Conservation (phyloP, 1,284 basidiomycete genomes). For the Cutaneotrichosporon cutaneum region DNA sequence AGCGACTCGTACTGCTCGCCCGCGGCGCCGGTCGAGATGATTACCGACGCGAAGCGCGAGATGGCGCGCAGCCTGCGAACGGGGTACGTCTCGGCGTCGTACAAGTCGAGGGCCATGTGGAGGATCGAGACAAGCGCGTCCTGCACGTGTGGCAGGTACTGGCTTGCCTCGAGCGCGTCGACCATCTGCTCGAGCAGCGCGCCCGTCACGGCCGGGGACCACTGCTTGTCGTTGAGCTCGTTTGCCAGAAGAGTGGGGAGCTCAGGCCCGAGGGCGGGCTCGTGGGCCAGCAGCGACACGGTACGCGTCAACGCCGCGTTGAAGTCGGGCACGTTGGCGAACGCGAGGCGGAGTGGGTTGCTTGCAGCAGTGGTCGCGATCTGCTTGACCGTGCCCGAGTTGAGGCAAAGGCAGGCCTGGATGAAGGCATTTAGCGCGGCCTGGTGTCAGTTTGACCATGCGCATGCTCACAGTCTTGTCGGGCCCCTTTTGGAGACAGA, state of each 20-base stretch:
- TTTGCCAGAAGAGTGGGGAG: conserved; percentile 10
- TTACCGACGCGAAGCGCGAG: conserved; percentile 21
- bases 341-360: conserved; percentile 8
- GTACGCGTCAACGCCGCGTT: conserved; percentile 21
- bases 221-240: conserved; percentile 7
- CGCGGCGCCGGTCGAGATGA: conserved; percentile 25
- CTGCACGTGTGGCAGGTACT: conserved; percentile 32
- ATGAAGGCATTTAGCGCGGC: conserved; percentile 27
- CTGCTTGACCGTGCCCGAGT: neutral
- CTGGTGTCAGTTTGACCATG: conserved; percentile 10
- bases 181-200: conserved; percentile 36
- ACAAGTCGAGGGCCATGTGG: conserved; percentile 33
- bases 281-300: conserved; percentile 14
- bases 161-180: conserved; percentile 25
- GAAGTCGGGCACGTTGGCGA: conserved; percentile 20
- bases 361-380: conserved; percentile 10
- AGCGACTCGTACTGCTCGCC: conserved; percentile 27
- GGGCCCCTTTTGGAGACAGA: conserved; percentile 58
- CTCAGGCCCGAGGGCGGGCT: conserved; percentile 12
- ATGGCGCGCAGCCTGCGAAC: conserved; percentile 31
- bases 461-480: conserved; percentile 52
- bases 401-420: conserved; percentile 19
- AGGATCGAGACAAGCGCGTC: conserved; percentile 29
- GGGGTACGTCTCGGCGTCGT: conserved; percentile 34
- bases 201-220: conserved; percentile 16